Base-by-base conservation (phyloP, 345 rosid species). In the Turritis glabra region DNA sequence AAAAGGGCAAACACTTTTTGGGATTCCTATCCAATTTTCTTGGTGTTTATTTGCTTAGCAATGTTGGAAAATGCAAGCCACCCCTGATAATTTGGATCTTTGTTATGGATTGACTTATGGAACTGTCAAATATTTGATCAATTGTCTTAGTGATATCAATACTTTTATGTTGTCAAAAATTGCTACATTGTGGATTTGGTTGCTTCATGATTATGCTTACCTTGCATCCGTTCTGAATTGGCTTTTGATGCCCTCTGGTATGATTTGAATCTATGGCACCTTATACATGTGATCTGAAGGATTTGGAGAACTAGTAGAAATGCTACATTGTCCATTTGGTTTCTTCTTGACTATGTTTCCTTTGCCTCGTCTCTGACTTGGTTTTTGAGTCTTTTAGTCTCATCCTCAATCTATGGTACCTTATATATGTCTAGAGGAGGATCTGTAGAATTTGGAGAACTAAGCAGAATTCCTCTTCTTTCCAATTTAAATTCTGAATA, bases 151-250 rank as follows among this genome's bases (percentile, higher is more conserved):
- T n/a, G n/a, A 21, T 44, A 3, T 15, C 21, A 50, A 61, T 51
- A 53, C 30, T 50, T 72, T 25, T 48, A 29, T 62, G 69, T 27
- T 72, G 43, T 38, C 18, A 12, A 21, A 63, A 50, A 17, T 7
- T 27, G 26, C 60, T 66, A 48, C 60, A 74, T 35, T 67, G 13
- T 75, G 47, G 21, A 27, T 66, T 68, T 48, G 55, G 33, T 50
- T 50, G 50, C 62, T 56, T 74, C 35, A 7, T 22, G 40, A 22
- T 53, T 55, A 15, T 66, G 25, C 18, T 25, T 56, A 27, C 13
- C 58, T 46, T 1, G 9, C 48, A 25, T 26, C 0, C 2, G 25
- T 40, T 44, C 14, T 63, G 25, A 23, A 18, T 46, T 25, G 17
- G 23, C 5, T 44, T 66, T 43, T 32, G 12, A 41, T 52, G 25